Base-by-base conservation (phyloP, 1,284 basidiomycete species). In the Apiotrichum porosum region DNA sequence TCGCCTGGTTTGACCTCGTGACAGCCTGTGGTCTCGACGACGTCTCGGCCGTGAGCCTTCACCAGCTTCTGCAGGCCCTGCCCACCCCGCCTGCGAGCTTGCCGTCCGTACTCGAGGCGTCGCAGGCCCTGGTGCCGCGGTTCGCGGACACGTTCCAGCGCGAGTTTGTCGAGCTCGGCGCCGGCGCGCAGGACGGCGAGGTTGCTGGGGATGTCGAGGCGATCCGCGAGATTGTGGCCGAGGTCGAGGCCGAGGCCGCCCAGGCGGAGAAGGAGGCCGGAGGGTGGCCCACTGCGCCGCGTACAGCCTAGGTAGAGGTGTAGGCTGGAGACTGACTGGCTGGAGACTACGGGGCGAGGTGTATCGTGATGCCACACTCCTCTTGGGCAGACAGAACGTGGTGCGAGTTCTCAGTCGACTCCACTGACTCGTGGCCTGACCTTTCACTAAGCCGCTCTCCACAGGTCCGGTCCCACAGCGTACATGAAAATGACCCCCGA, bases 11-110 rank as follows among this genome's bases (percentile, higher is more conserved):
- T 68, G 78, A 85, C 61, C 77, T 81, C 50, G 82, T 98, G 35
- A 83, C 94, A 1, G 94, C 95, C 0, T 99, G 95, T 70, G 95
- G 95, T 1, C 77, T 97, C 44, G 80, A 78, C n/a, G 86, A 88
- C 52, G 88, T 97, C 36, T 80, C 77, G 46, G 88, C 92, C 1
- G 62, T 62, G 0, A 65, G 61, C 5, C 41, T 75, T 12, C 54
- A 75, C 78, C 57, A 66, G 22, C 51, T 67, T 10, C 40, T 65
- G 14, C 9, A 35, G 3, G 49, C 56, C 1, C 17, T 42, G n/a
- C 35, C 54, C 4, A 21, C 38, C 2, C 33, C 48, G 3, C 41
- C 51, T 2, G 18, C 49, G 9, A 8, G 33, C 2, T 17, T 42
- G 15, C 63, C 58, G 0, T 46, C 43, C 10, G 69, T 72, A 9